phyloP scores from a whole-genome alignment of 805 yeast genomes.

The Cyberlindnera bimundalis region DNA sequence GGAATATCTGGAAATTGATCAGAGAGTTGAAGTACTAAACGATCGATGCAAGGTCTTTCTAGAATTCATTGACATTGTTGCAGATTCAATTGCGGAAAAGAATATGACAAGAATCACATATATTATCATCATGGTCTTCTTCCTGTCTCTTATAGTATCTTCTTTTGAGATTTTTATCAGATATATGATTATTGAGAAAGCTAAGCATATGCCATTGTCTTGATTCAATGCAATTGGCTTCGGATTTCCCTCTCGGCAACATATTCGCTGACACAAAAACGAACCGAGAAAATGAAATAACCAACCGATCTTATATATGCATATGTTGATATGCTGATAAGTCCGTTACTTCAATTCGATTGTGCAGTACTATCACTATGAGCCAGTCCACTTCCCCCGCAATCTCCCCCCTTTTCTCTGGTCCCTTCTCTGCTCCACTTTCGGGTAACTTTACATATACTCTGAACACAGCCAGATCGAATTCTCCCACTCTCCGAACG shows the following conservation, averaged over 20 bases:
- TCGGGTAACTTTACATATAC: background rate
- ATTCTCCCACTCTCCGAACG: conserved; percentile 2
- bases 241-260: background rate
- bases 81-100: conserved; percentile 90
- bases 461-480: background rate
- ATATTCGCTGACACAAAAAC: too few species aligned
- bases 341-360: too few species aligned
- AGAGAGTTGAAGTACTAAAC: conserved; percentile 87
- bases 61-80: conserved; percentile 88
- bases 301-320: too few species aligned
- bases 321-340: too few species aligned
- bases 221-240: background rate
- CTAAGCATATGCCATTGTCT: conserved; percentile 1
- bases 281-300: too few species aligned
- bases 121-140: conserved; percentile 81
- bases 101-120: conserved; percentile 90
- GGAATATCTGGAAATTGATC: conserved; percentile 92
- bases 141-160: conserved; percentile 74
- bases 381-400: background rate
- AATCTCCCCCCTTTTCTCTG: too few species aligned
- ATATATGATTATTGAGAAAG: conserved; percentile 41
- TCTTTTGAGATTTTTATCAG: conserved; percentile 64
- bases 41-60: conserved; percentile 91
- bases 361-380: too few species aligned
- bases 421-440: background rate